These are phyloP conservation scores for Sedum album DNA, from an alignment of 164 flowering plant genomes.

Conservation along the genomic window DNA sequence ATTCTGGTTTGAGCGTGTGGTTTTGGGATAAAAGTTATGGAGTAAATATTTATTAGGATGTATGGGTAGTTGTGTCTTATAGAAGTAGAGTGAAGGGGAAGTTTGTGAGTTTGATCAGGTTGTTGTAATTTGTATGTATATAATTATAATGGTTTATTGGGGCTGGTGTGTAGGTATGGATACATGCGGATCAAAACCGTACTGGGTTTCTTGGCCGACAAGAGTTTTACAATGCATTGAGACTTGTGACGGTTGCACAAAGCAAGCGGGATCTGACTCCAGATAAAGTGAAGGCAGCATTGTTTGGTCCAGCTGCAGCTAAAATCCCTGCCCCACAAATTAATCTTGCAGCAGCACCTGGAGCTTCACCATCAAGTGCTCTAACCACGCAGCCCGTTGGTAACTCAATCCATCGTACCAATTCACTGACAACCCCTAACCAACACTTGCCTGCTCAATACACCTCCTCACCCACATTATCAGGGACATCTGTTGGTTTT, in stretches of 20 bases:
- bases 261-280: constrained; percentile 84
- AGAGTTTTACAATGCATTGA: constrained; percentile 89
- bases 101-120: neutral
- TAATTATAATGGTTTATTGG: neutral
- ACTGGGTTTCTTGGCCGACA: constrained; percentile 76
- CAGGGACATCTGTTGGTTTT: constrained; percentile 39
- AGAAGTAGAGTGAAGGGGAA: neutral
- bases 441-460: constrained; percentile 35
- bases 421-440: constrained; percentile 24
- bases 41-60: neutral
- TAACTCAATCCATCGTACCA: constrained; percentile 35
- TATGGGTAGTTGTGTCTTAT: neutral
- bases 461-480: constrained; percentile 23
- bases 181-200: constrained; percentile 61
- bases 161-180: constrained; percentile 64
- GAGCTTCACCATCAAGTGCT: constrained; percentile 29
- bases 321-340: constrained; percentile 92
- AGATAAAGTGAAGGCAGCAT: constrained; percentile 86
- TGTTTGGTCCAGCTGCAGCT: constrained; percentile 82
- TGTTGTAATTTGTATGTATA: neutral
- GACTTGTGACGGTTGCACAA: constrained; percentile 92
- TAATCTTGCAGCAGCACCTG: constrained; percentile 44
- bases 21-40: neutral
- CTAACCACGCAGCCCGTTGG: constrained; percentile 33
- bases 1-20: neutral